Evolutionary conservation across 2,329 filamentous ascomycete genomes (phyloP).

Genomic region (Claviceps maximensis): DNA sequence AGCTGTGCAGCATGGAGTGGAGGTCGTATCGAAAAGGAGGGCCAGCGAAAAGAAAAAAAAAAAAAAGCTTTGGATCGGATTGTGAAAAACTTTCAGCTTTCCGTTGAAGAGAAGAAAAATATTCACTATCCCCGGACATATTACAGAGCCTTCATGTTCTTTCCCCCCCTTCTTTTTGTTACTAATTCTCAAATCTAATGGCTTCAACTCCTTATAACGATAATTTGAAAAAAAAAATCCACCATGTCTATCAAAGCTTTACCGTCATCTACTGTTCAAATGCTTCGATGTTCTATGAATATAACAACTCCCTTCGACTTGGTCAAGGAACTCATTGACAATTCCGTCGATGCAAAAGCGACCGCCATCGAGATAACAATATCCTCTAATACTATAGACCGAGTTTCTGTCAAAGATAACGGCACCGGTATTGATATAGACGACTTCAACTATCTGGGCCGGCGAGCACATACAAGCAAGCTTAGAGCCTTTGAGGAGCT

Average conservation of each 20-base stretch:
- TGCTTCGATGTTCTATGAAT: conserved; percentile 47
- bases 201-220: neutral
- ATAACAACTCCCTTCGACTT: conserved; percentile 47
- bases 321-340: conserved; percentile 68
- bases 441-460: conserved; percentile 50
- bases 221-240: neutral
- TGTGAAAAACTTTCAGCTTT: neutral
- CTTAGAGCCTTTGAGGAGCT: conserved; percentile 52
- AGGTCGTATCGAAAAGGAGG: neutral
- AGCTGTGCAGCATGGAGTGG: neutral
- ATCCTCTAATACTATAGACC: conserved; percentile 52
- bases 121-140: neutral
- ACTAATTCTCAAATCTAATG: neutral
- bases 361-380: conserved; percentile 52
- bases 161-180: too few species aligned
- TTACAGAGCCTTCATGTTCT: neutral
- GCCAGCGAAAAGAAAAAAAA: too few species aligned
- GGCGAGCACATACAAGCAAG: conserved; percentile 62
- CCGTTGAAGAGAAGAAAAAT: neutral
- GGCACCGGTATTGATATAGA: conserved; percentile 53
- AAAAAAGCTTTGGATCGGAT: too few species aligned
- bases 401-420: conserved; percentile 59
- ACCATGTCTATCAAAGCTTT: conserved; percentile 38
- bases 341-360: conserved; percentile 59
- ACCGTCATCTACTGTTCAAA: conserved; percentile 33